Conservation (phyloP, 306 rosid species). For the Prunus davidiana region DNA sequence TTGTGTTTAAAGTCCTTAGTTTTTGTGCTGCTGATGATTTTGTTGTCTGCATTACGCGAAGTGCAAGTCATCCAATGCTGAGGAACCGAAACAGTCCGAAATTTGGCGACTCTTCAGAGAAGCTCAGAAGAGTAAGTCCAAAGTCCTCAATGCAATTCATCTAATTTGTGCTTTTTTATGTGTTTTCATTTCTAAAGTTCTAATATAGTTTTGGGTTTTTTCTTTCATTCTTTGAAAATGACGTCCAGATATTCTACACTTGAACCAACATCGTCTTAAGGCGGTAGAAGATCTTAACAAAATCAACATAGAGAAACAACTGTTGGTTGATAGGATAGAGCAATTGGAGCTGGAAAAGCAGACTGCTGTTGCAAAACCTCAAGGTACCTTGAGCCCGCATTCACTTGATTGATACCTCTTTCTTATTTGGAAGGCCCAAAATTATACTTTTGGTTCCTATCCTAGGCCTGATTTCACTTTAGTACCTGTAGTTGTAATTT, state of each 20-base stretch:
- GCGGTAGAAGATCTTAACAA: constrained; percentile 62
- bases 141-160: background rate
- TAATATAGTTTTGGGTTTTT: background rate
- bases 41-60: background rate
- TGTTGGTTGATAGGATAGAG: constrained; percentile 44
- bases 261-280: constrained; percentile 58
- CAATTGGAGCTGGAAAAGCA: constrained; percentile 57
- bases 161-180: background rate
- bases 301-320: constrained; percentile 48
- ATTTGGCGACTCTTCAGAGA: constrained; percentile 71
- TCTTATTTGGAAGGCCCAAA: too few relatives aligned
- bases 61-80: constrained; percentile 40
- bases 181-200: background rate
- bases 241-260: constrained; percentile 57
- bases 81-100: constrained; percentile 32
- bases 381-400: constrained; percentile 5
- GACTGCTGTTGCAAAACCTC: constrained; percentile 45
- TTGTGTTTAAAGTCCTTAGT: background rate
- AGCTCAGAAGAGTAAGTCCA: constrained; percentile 79
- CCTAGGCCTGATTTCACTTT: too few relatives aligned
- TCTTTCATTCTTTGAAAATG: constrained; percentile 1
- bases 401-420: background rate
- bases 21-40: background rate
- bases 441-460: too few relatives aligned
- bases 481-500: too few relatives aligned